These are phyloP conservation scores for Ulmus americana DNA, from an alignment of 331 rosid species.

Conservation along the genomic window DNA sequence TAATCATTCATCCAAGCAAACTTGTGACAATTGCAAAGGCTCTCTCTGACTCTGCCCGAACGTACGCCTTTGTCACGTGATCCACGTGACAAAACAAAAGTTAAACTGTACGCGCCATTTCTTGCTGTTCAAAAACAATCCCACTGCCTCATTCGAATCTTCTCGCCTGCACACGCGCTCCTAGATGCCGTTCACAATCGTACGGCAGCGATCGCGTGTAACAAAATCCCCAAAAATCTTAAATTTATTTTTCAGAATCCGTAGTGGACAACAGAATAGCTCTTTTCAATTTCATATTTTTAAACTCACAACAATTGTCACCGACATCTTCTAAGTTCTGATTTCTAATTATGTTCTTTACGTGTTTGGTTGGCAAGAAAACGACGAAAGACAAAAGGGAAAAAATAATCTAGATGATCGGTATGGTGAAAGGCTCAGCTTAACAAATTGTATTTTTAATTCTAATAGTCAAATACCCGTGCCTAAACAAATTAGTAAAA, in stretches of 20 bases:
- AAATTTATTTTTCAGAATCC: background rate
- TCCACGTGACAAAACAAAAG: slow-evolving; percentile 12
- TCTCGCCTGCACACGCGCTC: background rate
- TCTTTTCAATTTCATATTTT: background rate
- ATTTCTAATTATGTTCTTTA: background rate
- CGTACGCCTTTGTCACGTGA: slow-evolving; percentile 19
- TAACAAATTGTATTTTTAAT: background rate
- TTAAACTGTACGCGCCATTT: background rate
- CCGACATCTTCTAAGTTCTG: slow-evolving; percentile 23
- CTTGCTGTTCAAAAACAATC: background rate
- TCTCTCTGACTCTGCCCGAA: slow-evolving; percentile 5
- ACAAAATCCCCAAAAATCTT: background rate
- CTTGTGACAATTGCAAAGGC: background rate
- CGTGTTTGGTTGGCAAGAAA: slow-evolving; percentile 5
- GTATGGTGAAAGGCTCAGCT: slow-evolving; percentile 5
- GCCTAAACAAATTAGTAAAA: slow-evolving; percentile 16
- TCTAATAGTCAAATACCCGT: slow-evolving; percentile 1
- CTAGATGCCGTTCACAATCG: background rate
- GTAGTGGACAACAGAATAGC: background rate
- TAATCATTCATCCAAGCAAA: background rate
- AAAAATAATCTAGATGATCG: background rate
- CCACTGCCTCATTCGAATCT: background rate
- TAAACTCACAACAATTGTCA: background rate
- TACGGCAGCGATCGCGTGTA: slow-evolving; percentile 5
- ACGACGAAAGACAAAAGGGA: background rate